Percentiles rank a stretch among this genome's conserved stretches.
These are phyloP conservation scores for Pinguiococcus pyrenoidosus DNA, from an alignment of 108 stramenopile genomes.

Conservation along the genomic window DNA sequence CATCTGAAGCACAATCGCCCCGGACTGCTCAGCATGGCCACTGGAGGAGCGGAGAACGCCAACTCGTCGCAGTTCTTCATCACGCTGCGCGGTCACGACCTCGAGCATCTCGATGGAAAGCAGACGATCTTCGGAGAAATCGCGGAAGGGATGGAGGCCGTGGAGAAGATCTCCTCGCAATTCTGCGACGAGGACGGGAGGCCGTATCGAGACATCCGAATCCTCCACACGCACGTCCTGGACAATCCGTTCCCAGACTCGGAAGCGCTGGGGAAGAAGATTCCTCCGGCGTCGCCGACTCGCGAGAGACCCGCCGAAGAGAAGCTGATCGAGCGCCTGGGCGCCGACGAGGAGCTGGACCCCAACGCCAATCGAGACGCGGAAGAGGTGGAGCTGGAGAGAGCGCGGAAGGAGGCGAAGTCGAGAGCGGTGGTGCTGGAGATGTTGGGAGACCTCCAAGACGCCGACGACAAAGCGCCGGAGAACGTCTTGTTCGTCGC, in stretches of 20 bases:
- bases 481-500: slow-evolving; percentile 96
- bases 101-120: slow-evolving; percentile 35
- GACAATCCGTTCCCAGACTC: slow-evolving; percentile 79
- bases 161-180: slow-evolving; percentile 59
- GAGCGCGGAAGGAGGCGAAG: slow-evolving; percentile 15
- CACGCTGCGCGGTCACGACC: slow-evolving; percentile 53
- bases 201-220: slow-evolving; percentile 87
- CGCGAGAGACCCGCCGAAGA: slow-evolving; percentile 61
- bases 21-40: slow-evolving; percentile 45
- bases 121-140: slow-evolving; percentile 71
- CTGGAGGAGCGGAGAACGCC: slow-evolving; percentile 50
- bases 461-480: slow-evolving; percentile 59
- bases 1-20: slow-evolving; percentile 19
- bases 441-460: slow-evolving; percentile 75
- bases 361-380: slow-evolving; percentile 17
- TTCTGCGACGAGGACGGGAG: slow-evolving; percentile 79
- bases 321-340: slow-evolving; percentile 41
- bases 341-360: slow-evolving; percentile 20
- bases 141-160: slow-evolving; percentile 68
- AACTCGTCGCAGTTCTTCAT: slow-evolving; percentile 79
- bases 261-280: slow-evolving; percentile 27
- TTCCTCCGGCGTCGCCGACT: slow-evolving; percentile 14
- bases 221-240: slow-evolving; percentile 68
- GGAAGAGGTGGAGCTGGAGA: slow-evolving; percentile 26
- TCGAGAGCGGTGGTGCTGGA: slow-evolving; percentile 89